Evolutionary conservation across 768 basidiomycete species (phyloP), one percentile per base, ranked within the genome.

Genomic region (Tulasnella sp.): DNA sequence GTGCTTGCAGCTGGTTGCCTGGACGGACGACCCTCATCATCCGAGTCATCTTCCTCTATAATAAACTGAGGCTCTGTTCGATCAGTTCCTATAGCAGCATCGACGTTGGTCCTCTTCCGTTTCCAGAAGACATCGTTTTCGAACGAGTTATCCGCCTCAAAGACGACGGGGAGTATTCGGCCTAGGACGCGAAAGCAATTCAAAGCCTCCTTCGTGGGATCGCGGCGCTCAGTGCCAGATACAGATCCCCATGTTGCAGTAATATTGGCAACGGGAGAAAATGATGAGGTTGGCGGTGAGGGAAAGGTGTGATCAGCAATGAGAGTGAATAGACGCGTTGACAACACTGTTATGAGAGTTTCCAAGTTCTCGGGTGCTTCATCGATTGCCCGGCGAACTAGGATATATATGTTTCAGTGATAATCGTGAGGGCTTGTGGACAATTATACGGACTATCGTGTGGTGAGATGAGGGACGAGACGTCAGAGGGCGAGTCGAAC

Each of bases 121-220:
- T 77, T 87, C 92, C 94, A 98, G 27, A 98, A 70, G 1, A 92
- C 75, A 64, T 88, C 84, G 64, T 80, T 66, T 66, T 93, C 93
- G 65, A 94, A 84, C 1, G 81, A 74, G 66, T 87, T 87, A 29
- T 80, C 80, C 45, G n/a, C 49, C 61, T 87, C 83, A 65, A 93
- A 92, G 44, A 97, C 72, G n/a, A 93, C 83, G 2, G 93, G 93
- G 15, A 98, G 73, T 19, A 97, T 78, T 50, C 96, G 80, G 60
- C 90, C 85, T 19, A 99, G 78, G 7, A 97, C 80, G 27, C 94
- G 80, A n/a, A 97, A 68, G 67, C 92, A 92, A 67, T 96, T 98
- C 46, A 99, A 75, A 3, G 84, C 89, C 69, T 97, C 86, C 64
- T 85, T 90, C 1, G 86, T 85, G 27, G 91, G 74, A 65, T 82